Base-by-base conservation (phyloP, 2,329 filamentous ascomycete species). In the Pseudomassariella vexata region DNA sequence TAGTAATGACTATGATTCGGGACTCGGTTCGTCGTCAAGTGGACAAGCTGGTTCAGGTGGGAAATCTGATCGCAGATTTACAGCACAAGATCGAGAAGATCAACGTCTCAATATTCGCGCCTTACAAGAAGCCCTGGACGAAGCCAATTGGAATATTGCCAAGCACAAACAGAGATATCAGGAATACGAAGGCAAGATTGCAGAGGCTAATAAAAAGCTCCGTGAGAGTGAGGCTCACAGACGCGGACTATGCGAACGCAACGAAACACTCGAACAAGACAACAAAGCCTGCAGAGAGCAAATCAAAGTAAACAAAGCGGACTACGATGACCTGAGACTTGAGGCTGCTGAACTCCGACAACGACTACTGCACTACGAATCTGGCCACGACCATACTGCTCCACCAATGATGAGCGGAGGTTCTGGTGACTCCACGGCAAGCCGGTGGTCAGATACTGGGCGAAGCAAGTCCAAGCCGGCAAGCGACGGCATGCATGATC, bases 11-110 rank as follows among this genome's bases (percentile, higher is more conserved):
- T 23, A 31, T 43, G 54, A 57, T 37, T 57, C 52, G 9, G 55
- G 51, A 22, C 42, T 50, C 30, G 53, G 50, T 41, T 55, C 53
- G 35, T 48, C 51, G 35, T 34, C 32, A 28, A 57, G 49, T 41
- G 52, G 52, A 38, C 46, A 48, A 28, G 50, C 50, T 32, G 49
- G 46, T 39, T 44, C 45, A 26, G 24, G 43, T 16, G 44, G 48
- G 29, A 44, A 45, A 38, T 34, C 45, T 37, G 52, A 55, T 33
- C 44, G 42, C 33, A 37, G 37, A 38, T 50, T 44, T 32, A 36
- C 42, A 30, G 36, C 36, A 27, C 37, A 43, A 19, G 42, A 42
- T 26, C 46, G 42, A 35, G 44, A 45, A 20, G 45, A 44, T 28
- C 41, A 46, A 21, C 45, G 44, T 26, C 41, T 31, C 28, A 41